Conservation (phyloP, 139 green algal species). For the Diplosphaera chodatii region DNA sequence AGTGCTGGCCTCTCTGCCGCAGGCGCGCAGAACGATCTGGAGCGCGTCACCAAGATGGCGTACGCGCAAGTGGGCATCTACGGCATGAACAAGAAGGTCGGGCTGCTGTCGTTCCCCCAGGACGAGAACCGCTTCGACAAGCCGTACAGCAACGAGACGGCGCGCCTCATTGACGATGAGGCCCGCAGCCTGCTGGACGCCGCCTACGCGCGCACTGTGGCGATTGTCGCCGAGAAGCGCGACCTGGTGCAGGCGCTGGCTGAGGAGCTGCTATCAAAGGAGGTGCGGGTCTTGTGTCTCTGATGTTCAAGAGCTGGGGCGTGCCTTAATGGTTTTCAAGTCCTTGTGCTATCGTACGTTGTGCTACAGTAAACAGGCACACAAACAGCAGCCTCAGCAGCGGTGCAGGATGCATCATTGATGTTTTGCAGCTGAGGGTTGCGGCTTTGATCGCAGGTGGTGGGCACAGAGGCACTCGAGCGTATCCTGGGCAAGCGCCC, state of each 20-base stretch:
- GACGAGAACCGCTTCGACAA: conserved; percentile 85
- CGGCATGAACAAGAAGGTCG: conserved; percentile 92
- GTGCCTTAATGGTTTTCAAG: too few relatives aligned
- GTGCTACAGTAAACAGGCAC: too few relatives aligned
- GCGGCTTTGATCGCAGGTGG: too few relatives aligned
- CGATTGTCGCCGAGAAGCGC: conserved; percentile 79
- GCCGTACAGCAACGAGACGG: conserved; percentile 93
- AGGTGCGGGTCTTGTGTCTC: conserved; percentile 32
- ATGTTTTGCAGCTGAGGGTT: too few relatives aligned
- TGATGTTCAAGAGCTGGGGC: too few relatives aligned
- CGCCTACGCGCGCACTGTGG: conserved; percentile 79
- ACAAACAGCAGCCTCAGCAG: too few relatives aligned
- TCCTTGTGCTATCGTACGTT: background rate
- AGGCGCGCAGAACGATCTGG: conserved; percentile 96
- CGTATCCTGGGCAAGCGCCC: conserved; percentile 84
- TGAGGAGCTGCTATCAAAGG: conserved; percentile 53
- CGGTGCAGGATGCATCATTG: too few relatives aligned
- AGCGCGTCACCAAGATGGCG: conserved; percentile 94
- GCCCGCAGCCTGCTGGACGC: conserved; percentile 65
- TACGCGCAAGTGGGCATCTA: conserved; percentile 92
- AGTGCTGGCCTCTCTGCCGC: background rate
- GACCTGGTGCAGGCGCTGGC: conserved; percentile 79
- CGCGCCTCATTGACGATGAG: conserved; percentile 92
- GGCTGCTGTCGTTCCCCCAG: conserved; percentile 90
- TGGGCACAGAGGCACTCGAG: conserved; percentile 84